These are phyloP conservation scores for Sedum album DNA, from an alignment of 164 flowering plant species.

Conservation along the genomic window DNA sequence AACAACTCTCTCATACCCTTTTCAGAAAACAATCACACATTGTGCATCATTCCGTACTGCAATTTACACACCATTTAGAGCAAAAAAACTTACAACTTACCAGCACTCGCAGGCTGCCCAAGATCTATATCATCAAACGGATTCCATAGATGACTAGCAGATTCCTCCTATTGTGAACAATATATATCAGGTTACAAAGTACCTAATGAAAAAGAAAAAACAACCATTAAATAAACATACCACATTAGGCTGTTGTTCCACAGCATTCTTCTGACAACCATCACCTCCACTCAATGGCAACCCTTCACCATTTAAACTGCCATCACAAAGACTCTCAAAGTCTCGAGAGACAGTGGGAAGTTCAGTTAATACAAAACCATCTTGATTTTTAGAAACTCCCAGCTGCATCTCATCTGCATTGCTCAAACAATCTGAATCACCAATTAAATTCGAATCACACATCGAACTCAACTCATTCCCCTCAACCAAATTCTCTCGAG, in stretches of 20 bases:
- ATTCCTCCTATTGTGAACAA: background rate
- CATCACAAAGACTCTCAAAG: background rate
- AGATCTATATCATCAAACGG: slow-evolving; percentile 5
- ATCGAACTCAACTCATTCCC: background rate
- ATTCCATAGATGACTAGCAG: background rate
- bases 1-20: too few species aligned
- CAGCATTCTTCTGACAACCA: background rate
- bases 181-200: background rate
- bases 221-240: background rate
- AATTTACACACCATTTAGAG: background rate
- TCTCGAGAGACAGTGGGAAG: background rate
- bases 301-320: background rate
- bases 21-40: background rate
- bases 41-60: background rate
- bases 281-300: background rate
- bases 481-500: too few species aligned
- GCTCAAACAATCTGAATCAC: background rate
- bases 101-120: background rate
- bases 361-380: background rate
- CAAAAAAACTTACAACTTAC: background rate
- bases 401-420: background rate
- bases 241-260: background rate
- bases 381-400: background rate
- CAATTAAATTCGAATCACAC: background rate
- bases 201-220: background rate